A percentile compares a stretch with the other conserved stretches of the same genome.
These are phyloP conservation scores for Phoma sp. DNA, from an alignment of 2,329 filamentous ascomycete species.

Conservation along the genomic window DNA sequence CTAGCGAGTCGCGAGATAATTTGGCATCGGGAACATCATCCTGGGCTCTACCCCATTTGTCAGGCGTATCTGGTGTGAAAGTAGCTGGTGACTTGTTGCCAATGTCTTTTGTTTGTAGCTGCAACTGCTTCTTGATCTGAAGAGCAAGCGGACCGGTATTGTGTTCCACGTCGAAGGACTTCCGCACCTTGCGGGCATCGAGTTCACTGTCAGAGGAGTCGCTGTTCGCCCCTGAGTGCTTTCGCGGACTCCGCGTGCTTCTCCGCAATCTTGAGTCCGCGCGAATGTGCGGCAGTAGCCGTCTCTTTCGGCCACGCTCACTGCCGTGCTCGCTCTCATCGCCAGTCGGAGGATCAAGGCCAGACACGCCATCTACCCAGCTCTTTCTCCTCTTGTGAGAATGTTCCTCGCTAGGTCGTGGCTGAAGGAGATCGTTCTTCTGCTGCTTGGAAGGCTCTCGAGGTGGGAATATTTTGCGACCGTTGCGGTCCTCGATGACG, in stretches of 20 bases:
- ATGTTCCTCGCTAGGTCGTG: slow-evolving; percentile 44
- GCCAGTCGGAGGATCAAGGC: slow-evolving; percentile 36
- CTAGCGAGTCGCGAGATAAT: slow-evolving; percentile 31
- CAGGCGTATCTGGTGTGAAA: slow-evolving; percentile 51
- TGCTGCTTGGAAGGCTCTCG: slow-evolving; percentile 26
- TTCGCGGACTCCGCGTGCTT: slow-evolving; percentile 11
- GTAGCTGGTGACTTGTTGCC: slow-evolving; percentile 45
- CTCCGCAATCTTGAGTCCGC: slow-evolving; percentile 38
- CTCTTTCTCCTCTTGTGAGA: slow-evolving; percentile 41
- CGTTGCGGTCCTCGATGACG: slow-evolving; percentile 79
- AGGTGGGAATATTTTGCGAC: slow-evolving; percentile 69
- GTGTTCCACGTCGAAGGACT: slow-evolving; percentile 52
- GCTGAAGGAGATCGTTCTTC: slow-evolving; percentile 36
- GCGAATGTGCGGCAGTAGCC: slow-evolving; percentile 39
- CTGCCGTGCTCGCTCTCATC: slow-evolving; percentile 47
- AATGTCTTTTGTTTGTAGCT: slow-evolving; percentile 49
- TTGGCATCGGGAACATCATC: slow-evolving; percentile 26
- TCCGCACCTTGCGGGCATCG: slow-evolving; percentile 58
- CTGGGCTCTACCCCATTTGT: slow-evolving; percentile 46
- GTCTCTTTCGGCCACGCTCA: slow-evolving; percentile 46
- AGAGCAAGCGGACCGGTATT: slow-evolving; percentile 56
- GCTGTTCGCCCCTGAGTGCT: slow-evolving; percentile 33
- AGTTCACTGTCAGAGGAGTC: slow-evolving; percentile 51
- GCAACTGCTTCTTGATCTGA: slow-evolving; percentile 53
- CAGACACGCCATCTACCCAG: slow-evolving; percentile 37